Evolutionary conservation across 768 basidiomycete genomes (phyloP).

Genomic region (Pleurotus citrinopileatus): DNA sequence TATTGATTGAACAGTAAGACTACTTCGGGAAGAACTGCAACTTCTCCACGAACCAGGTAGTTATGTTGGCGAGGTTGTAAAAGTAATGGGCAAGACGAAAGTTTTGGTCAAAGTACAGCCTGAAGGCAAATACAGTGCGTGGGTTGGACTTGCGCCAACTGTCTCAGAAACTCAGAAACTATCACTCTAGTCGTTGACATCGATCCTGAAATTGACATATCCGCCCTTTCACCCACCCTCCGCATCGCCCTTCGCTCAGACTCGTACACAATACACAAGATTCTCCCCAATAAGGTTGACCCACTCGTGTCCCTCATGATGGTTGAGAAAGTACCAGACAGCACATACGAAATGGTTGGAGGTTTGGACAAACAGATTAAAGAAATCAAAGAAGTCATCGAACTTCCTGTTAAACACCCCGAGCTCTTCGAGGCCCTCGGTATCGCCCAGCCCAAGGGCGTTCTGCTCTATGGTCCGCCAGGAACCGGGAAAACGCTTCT

Average conservation of each 20-base stretch:
- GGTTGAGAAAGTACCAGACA: conserved; percentile 99
- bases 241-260: conserved; percentile 96
- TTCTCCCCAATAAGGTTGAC: conserved; percentile 96
- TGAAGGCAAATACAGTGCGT: conserved; percentile 97
- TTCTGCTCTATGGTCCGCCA: conserved; percentile 92
- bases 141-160: not conserved
- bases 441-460: conserved; percentile 96
- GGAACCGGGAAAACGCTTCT: conserved; percentile 96
- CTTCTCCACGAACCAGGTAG: conserved; percentile 92
- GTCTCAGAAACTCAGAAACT: not conserved
- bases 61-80: conserved; percentile 97
- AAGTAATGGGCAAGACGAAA: conserved; percentile 99
- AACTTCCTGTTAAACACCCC: conserved; percentile 95
- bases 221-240: conserved; percentile 75
- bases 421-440: conserved; percentile 95
- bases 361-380: conserved; percentile 99
- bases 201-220: conserved; percentile 81
- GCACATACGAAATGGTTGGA: conserved; percentile 99
- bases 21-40: conserved; percentile 90
- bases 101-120: conserved; percentile 98
- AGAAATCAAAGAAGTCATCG: conserved; percentile 96
- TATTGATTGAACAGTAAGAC: conserved; percentile 54
- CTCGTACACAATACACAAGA: conserved; percentile 94
- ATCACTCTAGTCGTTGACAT: conserved; percentile 80
- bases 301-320: conserved; percentile 99